Evolutionary conservation across 495 filamentous ascomycete genomes (phyloP).

Genomic region (Poronia punctata): DNA sequence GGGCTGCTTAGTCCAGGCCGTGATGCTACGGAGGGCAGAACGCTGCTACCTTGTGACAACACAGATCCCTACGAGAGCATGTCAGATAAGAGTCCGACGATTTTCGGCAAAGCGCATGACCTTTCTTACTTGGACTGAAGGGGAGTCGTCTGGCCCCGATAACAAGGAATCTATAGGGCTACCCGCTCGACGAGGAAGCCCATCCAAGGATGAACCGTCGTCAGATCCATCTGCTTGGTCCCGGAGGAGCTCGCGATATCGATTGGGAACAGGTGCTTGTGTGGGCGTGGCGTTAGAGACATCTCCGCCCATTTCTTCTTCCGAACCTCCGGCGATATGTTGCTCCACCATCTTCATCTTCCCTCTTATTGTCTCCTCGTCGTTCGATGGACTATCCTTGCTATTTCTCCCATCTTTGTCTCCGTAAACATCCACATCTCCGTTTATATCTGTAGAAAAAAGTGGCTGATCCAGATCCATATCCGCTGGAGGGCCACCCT

Average conservation of each 20-base stretch:
- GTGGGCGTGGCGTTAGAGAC: slow-evolving; percentile 15
- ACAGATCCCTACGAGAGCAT: slow-evolving; percentile 63
- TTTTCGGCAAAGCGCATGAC: background rate
- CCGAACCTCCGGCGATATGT: slow-evolving; percentile 33
- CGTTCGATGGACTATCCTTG: too few relatives aligned
- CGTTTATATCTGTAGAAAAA: slow-evolving; percentile 25
- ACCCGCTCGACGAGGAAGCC: slow-evolving; percentile 28
- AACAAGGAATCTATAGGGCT: slow-evolving; percentile 46
- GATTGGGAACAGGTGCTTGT: slow-evolving; percentile 34
- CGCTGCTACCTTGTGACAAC: slow-evolving; percentile 63
- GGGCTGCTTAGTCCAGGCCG: slow-evolving; percentile 47
- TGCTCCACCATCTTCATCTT: slow-evolving; percentile 31
- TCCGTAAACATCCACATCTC: too few relatives aligned
- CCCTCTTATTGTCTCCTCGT: slow-evolving; percentile 39
- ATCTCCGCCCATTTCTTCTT: slow-evolving; percentile 28
- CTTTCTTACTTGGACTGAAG: slow-evolving; percentile 70
- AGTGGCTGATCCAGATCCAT: slow-evolving; percentile 37
- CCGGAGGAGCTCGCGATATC: slow-evolving; percentile 39
- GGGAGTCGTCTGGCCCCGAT: slow-evolving; percentile 82
- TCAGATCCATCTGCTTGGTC: slow-evolving; percentile 39
- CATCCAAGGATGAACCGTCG: slow-evolving; percentile 36
- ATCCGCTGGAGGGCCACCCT: slow-evolving; percentile 35
- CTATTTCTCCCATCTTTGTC: too few relatives aligned
- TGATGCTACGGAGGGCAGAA: slow-evolving; percentile 39
- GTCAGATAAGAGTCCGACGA: slow-evolving; percentile 21